phyloP scores from a whole-genome alignment of 768 basidiomycete species.

The Wakefieldia striispora region DNA sequence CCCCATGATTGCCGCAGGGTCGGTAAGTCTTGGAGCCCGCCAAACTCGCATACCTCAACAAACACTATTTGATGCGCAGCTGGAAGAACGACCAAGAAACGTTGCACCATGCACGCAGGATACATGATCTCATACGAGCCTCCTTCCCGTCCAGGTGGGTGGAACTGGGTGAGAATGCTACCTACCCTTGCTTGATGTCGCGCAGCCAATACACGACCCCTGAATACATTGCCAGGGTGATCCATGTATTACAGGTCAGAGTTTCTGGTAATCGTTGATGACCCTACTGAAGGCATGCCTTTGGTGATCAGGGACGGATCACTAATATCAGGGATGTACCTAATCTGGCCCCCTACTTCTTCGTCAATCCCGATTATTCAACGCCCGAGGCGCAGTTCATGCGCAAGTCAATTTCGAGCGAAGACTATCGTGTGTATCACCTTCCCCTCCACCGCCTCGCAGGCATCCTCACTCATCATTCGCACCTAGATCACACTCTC shows the following conservation, averaged over 20 bases:
- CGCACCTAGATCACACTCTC: slow-evolving; percentile 7
- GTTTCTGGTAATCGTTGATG: not conserved
- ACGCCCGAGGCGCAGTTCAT: slow-evolving; percentile 56
- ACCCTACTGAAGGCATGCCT: not conserved
- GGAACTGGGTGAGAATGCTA: not conserved
- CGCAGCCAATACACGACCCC: slow-evolving; percentile 47
- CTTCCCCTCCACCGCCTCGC: not conserved
- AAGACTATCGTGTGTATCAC: slow-evolving; percentile 44
- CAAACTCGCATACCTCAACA: slow-evolving; percentile 88
- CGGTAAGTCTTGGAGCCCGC: slow-evolving; percentile 75
- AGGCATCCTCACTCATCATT: not conserved
- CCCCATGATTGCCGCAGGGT: slow-evolving; percentile 74
- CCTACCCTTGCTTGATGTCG: not conserved
- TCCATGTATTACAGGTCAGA: slow-evolving; percentile 57
- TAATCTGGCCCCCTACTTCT: slow-evolving; percentile 70
- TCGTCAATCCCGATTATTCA: slow-evolving; percentile 61
- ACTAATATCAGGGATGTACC: slow-evolving; percentile 73
- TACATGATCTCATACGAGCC: slow-evolving; percentile 50
- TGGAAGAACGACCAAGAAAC: slow-evolving; percentile 52
- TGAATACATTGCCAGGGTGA: slow-evolving; percentile 62
- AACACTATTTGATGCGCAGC: slow-evolving; percentile 68
- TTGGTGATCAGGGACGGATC: slow-evolving; percentile 55
- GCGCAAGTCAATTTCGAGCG: slow-evolving; percentile 39
- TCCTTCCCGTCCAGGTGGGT: slow-evolving; percentile 58
- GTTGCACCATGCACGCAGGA: slow-evolving; percentile 50